phyloP scores from a whole-genome alignment of 331 rosid species.

The Ulmus americana region DNA sequence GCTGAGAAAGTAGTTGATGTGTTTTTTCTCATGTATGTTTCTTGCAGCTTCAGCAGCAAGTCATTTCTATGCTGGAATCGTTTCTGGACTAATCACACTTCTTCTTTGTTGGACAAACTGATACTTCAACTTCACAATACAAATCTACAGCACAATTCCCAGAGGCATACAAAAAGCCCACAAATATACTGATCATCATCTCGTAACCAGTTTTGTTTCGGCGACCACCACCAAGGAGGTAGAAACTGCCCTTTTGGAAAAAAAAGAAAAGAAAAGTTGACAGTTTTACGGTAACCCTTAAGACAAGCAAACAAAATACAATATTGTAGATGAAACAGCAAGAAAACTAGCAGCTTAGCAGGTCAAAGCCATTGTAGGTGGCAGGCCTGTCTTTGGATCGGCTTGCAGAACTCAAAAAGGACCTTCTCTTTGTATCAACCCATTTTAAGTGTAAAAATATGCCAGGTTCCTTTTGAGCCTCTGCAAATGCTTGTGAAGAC shows the following conservation, averaged over 20 bases:
- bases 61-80: conserved; percentile 25
- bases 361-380: too few relatives aligned
- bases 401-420: conserved; percentile 37
- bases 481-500: conserved; percentile 28
- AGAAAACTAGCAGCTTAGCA: conserved; percentile 37
- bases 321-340: conserved; percentile 22
- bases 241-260: conserved; percentile 19
- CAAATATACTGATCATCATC: conserved; percentile 1
- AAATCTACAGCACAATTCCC: not conserved
- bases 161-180: conserved; percentile 6
- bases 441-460: conserved; percentile 32
- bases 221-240: conserved; percentile 17
- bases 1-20: not conserved
- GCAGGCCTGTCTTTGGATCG: not conserved
- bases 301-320: conserved; percentile 18
- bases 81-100: conserved; percentile 36
- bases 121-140: conserved; percentile 14
- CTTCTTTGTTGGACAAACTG: conserved; percentile 33
- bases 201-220: conserved; percentile 38
- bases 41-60: conserved; percentile 48
- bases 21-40: not conserved
- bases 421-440: conserved; percentile 23
- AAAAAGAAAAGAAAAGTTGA: conserved; percentile 4
- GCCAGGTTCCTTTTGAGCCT: conserved; percentile 51
- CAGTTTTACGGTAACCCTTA: conserved; percentile 17